A percentile compares a stretch with the other conserved stretches of the same genome.
These are phyloP conservation scores for Mycosphaerelloides madeirae DNA, from an alignment of 2,329 filamentous ascomycete genomes.

Conservation along the genomic window DNA sequence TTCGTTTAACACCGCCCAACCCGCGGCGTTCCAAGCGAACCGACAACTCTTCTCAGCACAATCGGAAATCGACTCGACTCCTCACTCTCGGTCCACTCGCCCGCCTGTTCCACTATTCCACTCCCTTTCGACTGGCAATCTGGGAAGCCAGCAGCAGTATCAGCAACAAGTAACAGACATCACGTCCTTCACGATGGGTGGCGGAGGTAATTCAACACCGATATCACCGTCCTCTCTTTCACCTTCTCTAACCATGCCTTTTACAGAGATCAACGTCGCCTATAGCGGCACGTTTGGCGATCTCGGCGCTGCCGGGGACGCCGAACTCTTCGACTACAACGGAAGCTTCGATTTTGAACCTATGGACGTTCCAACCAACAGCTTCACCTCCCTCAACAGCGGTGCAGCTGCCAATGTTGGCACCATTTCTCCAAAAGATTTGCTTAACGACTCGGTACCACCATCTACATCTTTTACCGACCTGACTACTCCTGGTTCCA, in stretches of 20 bases:
- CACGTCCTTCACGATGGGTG: slow-evolving; percentile 48
- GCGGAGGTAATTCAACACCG: slow-evolving; percentile 46
- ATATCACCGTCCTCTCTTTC: slow-evolving; percentile 15
- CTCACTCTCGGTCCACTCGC: slow-evolving; percentile 31
- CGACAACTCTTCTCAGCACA: slow-evolving; percentile 43
- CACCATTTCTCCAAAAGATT: slow-evolving; percentile 80
- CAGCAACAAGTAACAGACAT: slow-evolving; percentile 28
- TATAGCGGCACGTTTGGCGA: slow-evolving; percentile 45
- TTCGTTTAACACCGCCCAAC: slow-evolving; percentile 51
- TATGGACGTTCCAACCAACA: slow-evolving; percentile 29
- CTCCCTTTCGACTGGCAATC: slow-evolving; percentile 36
- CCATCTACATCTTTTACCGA: slow-evolving; percentile 78
- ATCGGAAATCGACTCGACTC: slow-evolving; percentile 16
- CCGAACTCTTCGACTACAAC: slow-evolving; percentile 25
- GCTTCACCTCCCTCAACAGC: slow-evolving; percentile 46
- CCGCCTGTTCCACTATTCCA: slow-evolving; percentile 70
- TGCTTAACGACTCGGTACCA: slow-evolving; percentile 72
- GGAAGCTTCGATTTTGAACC: slow-evolving; percentile 23
- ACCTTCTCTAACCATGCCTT: slow-evolving; percentile 16
- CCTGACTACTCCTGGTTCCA: slow-evolving; percentile 74
- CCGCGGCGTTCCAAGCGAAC: slow-evolving; percentile 60
- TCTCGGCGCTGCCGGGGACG: slow-evolving; percentile 33
- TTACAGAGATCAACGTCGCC: slow-evolving; percentile 42
- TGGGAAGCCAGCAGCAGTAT: slow-evolving; percentile 36
- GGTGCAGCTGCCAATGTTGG: slow-evolving; percentile 32